Base-by-base conservation (phyloP, 2,329 filamentous ascomycete species). In the Simplicillium aogashimaense region DNA sequence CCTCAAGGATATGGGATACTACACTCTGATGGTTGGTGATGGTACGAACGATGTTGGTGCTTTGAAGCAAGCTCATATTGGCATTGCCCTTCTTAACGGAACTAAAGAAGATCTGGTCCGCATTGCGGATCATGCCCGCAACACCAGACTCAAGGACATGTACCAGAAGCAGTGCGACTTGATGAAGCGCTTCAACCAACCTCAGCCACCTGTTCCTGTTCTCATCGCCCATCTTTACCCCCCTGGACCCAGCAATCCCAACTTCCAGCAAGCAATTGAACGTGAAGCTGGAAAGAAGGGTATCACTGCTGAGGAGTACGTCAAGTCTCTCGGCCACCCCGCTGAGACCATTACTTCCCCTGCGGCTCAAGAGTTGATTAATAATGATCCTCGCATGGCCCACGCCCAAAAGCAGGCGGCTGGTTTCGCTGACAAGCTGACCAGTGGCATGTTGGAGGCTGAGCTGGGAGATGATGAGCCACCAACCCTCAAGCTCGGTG, bases 41-140 rank as follows among this genome's bases (percentile, higher is more conserved):
- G 92, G 92, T 47, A 98, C 92, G 41, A 98, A 98, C 61, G 92
- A 98, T 56, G 92, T 98, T 41, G 92, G 92, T 48, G 92, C 92
- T 35, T 70, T 98, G 55, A 98, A 98, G 71, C 92, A 98, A 66
- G 92, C 92, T 32, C 92, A 98, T 57, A 88, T 98, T 47, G 92
- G 92, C 63, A 86, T 98, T 47, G 92, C 92, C 16, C 78, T 98
- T 37, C 78, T 98, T 50, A 98, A 98, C 62, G 92, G 92, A 47
- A 94, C 89, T 2, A 83, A 81, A 49, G 86, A 97, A 16, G 92
- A 97, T 58, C 74, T 98, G 40, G 82, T 81, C 42, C 88, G 83
- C 59, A 98, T 98, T 52, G 83, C 85, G 18, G 92, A 97, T 56
- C 89, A 98, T 63, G 82, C 84, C 54, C 83, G 92, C 51, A 94